Conservation (phyloP, 163 green algal species). For the Prototheca wickerhamii region DNA sequence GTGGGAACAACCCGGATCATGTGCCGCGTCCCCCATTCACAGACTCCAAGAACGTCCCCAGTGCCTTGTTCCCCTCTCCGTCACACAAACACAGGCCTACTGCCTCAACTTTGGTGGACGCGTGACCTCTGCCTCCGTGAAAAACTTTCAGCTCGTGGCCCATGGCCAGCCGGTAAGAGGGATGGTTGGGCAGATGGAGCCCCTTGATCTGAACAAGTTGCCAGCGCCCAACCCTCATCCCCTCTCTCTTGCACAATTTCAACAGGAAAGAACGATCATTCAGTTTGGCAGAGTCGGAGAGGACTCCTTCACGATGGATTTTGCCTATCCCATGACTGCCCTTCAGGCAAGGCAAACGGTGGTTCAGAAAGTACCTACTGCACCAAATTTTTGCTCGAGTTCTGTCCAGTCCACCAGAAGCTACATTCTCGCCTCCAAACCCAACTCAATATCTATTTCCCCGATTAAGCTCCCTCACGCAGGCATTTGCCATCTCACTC, state of each 20-base stretch:
- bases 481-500: slow-evolving; percentile 60
- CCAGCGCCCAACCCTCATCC: too few relatives aligned
- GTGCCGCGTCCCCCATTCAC: too few relatives aligned
- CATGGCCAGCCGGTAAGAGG: slow-evolving; percentile 11
- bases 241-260: too few relatives aligned
- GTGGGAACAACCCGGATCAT: too few relatives aligned
- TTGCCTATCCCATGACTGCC: slow-evolving; percentile 45
- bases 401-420: too few relatives aligned
- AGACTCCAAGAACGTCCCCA: too few relatives aligned
- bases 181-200: neutral
- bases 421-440: too few relatives aligned
- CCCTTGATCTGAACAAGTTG: too few relatives aligned
- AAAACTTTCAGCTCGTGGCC: slow-evolving; percentile 71
- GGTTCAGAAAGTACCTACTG: neutral
- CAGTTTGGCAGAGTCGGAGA: slow-evolving; percentile 69
- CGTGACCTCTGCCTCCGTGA: slow-evolving; percentile 62
- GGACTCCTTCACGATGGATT: slow-evolving; percentile 68
- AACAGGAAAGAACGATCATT: slow-evolving; percentile 23
- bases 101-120: slow-evolving; percentile 71
- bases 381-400: too few relatives aligned
- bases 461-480: slow-evolving; percentile 2
- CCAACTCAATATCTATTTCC: too few relatives aligned
- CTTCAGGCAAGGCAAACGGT: slow-evolving; percentile 20
- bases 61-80: too few relatives aligned
- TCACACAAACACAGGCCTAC: slow-evolving; percentile 46